Conservation (phyloP, 495 filamentous ascomycete genomes). For the Aspergillus panamensis region DNA sequence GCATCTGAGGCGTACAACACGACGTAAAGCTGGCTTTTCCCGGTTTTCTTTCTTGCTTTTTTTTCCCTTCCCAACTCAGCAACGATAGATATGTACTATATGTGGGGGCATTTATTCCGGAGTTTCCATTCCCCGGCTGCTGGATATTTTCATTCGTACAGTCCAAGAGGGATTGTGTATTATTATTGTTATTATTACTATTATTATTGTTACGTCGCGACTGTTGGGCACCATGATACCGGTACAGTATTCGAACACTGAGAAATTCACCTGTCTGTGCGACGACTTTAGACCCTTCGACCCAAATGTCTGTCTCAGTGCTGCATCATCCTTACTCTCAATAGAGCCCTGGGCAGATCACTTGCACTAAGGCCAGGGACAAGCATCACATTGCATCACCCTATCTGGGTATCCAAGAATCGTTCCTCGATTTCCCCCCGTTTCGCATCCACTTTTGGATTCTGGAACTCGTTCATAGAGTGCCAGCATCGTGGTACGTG, state of each 20-base stretch:
- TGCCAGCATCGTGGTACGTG: not conserved
- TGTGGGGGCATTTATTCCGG: not conserved
- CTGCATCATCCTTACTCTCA: not conserved
- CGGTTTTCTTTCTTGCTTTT: not conserved
- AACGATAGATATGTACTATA: not conserved
- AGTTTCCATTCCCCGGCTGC: not conserved
- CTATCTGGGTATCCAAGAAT: not conserved
- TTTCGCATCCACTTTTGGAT: not conserved
- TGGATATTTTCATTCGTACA: not conserved
- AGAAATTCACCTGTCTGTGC: not conserved
- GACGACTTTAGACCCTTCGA: not conserved
- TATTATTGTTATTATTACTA: not conserved
- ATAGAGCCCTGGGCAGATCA: not conserved
- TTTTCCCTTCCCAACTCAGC: not conserved
- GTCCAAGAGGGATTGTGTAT: not conserved
- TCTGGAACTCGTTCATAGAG: not conserved
- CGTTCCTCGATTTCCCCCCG: not conserved
- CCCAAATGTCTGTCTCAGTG: not conserved
- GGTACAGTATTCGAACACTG: not conserved
- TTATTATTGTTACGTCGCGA: not conserved
- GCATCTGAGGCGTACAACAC: constrained; percentile 3
- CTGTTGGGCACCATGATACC: not conserved
- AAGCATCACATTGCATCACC: constrained; percentile 1
- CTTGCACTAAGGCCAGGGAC: constrained; percentile 1
- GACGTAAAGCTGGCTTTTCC: not conserved